Percentiles rank a stretch among this genome's conserved stretches.
Evolutionary conservation across 768 basidiomycete species (phyloP).

Genomic region (Leccinum boreale): DNA sequence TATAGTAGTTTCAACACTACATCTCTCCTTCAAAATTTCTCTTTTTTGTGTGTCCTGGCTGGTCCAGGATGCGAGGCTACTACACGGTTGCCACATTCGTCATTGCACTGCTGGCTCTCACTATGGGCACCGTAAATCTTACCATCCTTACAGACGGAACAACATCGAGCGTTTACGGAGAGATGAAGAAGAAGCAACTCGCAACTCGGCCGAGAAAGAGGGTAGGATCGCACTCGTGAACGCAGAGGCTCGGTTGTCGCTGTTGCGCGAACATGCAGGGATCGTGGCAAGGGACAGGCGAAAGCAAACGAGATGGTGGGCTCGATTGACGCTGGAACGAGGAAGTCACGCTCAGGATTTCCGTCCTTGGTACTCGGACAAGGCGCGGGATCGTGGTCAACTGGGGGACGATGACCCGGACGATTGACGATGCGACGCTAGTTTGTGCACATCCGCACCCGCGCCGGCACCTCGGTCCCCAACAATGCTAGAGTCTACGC

Average conservation of each 20-base stretch:
- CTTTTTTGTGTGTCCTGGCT: not conserved
- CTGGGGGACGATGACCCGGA: slow-evolving; percentile 30
- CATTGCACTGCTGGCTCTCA: not conserved
- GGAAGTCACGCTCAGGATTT: slow-evolving; percentile 57
- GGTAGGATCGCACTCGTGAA: slow-evolving; percentile 74
- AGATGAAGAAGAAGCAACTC: slow-evolving; percentile 78
- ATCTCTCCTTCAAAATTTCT: not conserved
- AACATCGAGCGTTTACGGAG: slow-evolving; percentile 77
- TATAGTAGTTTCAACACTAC: too few relatives aligned
- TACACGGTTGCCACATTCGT: not conserved
- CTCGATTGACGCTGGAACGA: not conserved
- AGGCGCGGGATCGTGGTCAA: slow-evolving; percentile 20
- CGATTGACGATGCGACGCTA: slow-evolving; percentile 36
- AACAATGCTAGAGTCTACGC: too few relatives aligned
- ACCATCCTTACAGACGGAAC: slow-evolving; percentile 81
- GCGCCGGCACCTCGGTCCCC: too few relatives aligned
- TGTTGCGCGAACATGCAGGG: slow-evolving; percentile 62
- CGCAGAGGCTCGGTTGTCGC: slow-evolving; percentile 71
- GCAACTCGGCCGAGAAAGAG: slow-evolving; percentile 65
- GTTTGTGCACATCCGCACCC: too few relatives aligned
- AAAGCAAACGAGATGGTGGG: slow-evolving; percentile 32
- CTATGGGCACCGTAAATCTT: slow-evolving; percentile 91
- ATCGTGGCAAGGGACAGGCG: slow-evolving; percentile 34
- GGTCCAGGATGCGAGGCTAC: not conserved
- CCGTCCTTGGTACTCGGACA: slow-evolving; percentile 70